phyloP scores from a whole-genome alignment of 2,329 filamentous ascomycete species.

The Scedosporium aurantiacum region DNA sequence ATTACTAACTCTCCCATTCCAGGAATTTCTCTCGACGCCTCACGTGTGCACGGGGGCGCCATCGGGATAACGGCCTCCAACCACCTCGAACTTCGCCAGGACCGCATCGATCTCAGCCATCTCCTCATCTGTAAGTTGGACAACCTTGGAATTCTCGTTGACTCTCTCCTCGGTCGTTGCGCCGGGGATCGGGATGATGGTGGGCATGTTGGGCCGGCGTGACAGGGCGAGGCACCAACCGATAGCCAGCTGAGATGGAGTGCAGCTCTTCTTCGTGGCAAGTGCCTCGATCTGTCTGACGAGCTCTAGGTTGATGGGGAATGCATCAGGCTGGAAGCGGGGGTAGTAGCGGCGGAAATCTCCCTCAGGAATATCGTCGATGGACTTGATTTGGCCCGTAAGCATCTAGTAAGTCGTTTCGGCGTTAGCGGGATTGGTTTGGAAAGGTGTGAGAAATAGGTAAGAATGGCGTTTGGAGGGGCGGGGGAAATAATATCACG shows the following conservation, averaged over 20 bases:
- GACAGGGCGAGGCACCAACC: slow-evolving; percentile 47
- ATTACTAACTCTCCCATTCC: background rate
- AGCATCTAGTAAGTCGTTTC: slow-evolving; percentile 26
- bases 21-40: background rate
- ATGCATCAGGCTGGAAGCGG: slow-evolving; percentile 51
- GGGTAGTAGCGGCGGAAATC: slow-evolving; percentile 37
- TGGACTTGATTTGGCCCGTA: slow-evolving; percentile 40
- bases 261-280: slow-evolving; percentile 48
- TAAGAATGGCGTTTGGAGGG: background rate
- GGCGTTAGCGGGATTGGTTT: background rate
- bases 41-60: slow-evolving; percentile 25
- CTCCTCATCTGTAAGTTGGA: slow-evolving; percentile 39
- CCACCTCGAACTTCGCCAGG: slow-evolving; percentile 33
- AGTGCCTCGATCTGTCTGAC: slow-evolving; percentile 45
- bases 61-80: slow-evolving; percentile 37
- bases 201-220: slow-evolving; percentile 38
- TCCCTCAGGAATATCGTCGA: slow-evolving; percentile 42
- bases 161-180: slow-evolving; percentile 45
- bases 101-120: slow-evolving; percentile 38
- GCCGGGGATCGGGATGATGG: slow-evolving; percentile 56
- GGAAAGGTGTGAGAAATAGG: slow-evolving; percentile 5
- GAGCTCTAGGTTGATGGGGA: slow-evolving; percentile 53
- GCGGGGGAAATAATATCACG: slow-evolving; percentile 11
- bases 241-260: slow-evolving; percentile 53
- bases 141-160: slow-evolving; percentile 45